These are phyloP conservation scores for Cymbomonas tetramitiformis DNA, from an alignment of 139 green algal genomes.

Conservation along the genomic window DNA sequence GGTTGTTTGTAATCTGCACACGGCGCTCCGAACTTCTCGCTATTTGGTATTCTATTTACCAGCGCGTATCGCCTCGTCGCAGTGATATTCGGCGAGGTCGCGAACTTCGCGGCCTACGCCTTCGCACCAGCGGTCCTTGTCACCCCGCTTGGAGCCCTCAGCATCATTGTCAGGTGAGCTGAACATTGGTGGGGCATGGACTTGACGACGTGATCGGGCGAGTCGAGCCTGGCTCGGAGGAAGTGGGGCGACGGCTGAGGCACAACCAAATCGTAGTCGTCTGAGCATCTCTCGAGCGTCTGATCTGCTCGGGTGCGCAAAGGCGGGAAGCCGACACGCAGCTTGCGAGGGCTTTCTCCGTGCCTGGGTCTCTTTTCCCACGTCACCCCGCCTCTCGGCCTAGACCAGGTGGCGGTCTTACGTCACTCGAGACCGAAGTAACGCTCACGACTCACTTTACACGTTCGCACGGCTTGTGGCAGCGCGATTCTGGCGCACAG, in stretches of 20 bases:
- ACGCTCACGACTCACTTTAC: not conserved
- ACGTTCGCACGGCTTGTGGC: slow-evolving; percentile 1
- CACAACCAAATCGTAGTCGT: too few relatives aligned
- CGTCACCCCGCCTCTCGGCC: too few relatives aligned
- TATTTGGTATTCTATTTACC: not conserved
- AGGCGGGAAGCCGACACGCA: too few relatives aligned
- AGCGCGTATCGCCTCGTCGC: not conserved
- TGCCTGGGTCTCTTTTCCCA: too few relatives aligned
- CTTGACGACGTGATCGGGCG: too few relatives aligned
- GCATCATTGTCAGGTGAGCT: slow-evolving; percentile 80
- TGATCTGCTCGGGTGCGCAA: too few relatives aligned
- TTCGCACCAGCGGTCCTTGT: slow-evolving; percentile 90
- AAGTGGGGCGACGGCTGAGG: too few relatives aligned
- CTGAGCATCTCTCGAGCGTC: too few relatives aligned
- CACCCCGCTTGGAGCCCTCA: slow-evolving; percentile 73
- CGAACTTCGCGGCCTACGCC: slow-evolving; percentile 92
- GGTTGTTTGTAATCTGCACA: not conserved
- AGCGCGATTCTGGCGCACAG: slow-evolving; percentile 81
- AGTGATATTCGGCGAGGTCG: slow-evolving; percentile 80
- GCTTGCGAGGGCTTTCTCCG: too few relatives aligned
- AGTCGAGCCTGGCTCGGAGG: too few relatives aligned
- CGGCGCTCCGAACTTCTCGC: not conserved
- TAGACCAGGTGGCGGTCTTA: too few relatives aligned
- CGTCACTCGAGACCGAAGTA: too few relatives aligned
- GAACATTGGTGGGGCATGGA: not conserved